A percentile compares a stretch with the other conserved stretches of the same genome.
Conservation (phyloP, 805 yeast species). For the Lachancea cidri region DNA sequence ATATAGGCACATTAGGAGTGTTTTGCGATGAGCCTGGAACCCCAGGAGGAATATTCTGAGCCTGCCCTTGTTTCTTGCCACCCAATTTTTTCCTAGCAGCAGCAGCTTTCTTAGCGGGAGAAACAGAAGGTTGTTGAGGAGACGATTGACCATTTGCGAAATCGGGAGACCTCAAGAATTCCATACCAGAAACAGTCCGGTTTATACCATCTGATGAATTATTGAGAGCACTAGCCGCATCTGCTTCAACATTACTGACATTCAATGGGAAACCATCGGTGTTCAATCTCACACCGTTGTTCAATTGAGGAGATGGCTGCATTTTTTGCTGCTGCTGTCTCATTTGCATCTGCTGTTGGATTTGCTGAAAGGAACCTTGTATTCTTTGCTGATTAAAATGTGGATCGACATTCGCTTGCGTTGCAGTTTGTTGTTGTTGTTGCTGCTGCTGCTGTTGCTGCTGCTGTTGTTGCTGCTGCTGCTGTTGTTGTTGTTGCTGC, state of each 20-base stretch:
- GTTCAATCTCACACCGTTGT: conserved; percentile 8
- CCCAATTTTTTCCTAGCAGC: conserved; percentile 7
- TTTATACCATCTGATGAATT: conserved; percentile 9
- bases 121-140: conserved; percentile 13
- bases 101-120: conserved; percentile 12
- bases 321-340: conserved; percentile 23
- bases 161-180: conserved; percentile 20
- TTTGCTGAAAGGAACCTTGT: conserved; percentile 24
- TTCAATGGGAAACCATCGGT: conserved; percentile 4
- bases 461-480: conserved; percentile 5
- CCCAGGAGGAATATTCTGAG: conserved; percentile 13
- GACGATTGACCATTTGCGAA: conserved; percentile 11
- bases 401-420: conserved; percentile 1
- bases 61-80: conserved; percentile 6
- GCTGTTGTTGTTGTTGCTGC: conserved; percentile 13
- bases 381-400: conserved; percentile 19
- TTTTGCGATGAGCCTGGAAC: conserved; percentile 13
- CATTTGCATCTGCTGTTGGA: conserved; percentile 28
- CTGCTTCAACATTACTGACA: conserved; percentile 1
- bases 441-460: conserved; percentile 11
- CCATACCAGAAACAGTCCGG: conserved; percentile 13
- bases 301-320: conserved; percentile 7
- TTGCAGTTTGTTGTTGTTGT: background rate
- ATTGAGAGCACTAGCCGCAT: background rate
- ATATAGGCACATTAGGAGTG: conserved; percentile 13